Base-by-base conservation (phyloP, 129 eudicot species). In the Rutidosis leptorrhynchoides region DNA sequence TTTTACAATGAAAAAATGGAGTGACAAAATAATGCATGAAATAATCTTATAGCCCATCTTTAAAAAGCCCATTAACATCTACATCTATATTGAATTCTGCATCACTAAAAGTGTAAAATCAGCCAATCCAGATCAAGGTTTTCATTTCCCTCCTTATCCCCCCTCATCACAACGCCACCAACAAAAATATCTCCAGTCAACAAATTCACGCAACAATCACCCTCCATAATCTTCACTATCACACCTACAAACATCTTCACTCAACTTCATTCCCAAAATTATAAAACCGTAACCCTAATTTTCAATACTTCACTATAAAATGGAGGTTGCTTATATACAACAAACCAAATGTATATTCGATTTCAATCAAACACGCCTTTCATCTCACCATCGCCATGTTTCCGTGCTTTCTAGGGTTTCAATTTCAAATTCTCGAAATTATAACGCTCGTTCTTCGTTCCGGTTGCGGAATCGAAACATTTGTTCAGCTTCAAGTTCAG, bases 401-500 rank as follows among this genome's bases (percentile, higher is more conserved):
- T 52, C 78, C 0, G 62, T 82, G 77, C 73, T 65, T 16, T 28
- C 80, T 10, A 82, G 45, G 20, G 48, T 24, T 15, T 68, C 71
- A 7, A 11, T 66, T 65, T 53, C 81, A 10, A 28, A 42, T 17
- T 23, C 73, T 15, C 59, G 24, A 12, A 64, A 33, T 58, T 23
- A 71, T 14, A 58, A 59, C 49, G 28, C 66, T 57, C 78, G 52
- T 46, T 66, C 40, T 51, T 75, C 70, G 9, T 68, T 48, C 58
- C 78, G 74, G 1, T 53, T 26, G 43, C 77, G 70, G 22, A 27
- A 49, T 65, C 72, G 67, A 27, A 86, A 66, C 73, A 24, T 79
- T 35, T 84, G 83, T 58, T 77, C 74, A 20, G 91, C 90, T 71
- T 86, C 95, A 21, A 81, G 72, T 42, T 83, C 96, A 10, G 84